Base-by-base conservation (phyloP, 1,284 basidiomycete species). In the Cryptococcus amylolentus region DNA sequence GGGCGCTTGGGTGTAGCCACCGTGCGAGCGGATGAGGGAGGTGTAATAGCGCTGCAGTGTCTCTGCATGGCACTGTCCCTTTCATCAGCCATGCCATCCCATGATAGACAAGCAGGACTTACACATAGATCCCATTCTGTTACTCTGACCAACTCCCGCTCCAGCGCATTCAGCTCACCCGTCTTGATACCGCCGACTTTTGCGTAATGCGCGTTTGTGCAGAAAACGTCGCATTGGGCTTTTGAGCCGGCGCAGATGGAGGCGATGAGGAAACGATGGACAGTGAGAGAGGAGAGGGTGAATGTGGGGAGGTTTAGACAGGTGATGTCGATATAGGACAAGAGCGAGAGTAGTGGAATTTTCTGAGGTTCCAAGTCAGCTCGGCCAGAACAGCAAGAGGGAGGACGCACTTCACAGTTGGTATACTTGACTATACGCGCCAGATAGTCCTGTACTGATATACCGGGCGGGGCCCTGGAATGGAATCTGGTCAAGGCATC, bases 281-380 rank as follows among this genome's bases (percentile, higher is more conserved):
- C 92, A 35, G 94, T 97, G 70, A 95, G 84, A 37, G 91, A 95
- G 43, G 90, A 89, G 64, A 98, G 84, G 40, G 89, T 94, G 79
- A 95, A 95, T 49, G 56, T 55, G 28, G 55, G 88, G 65, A 86
- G 84, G 63, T 89, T 85, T 53, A 87, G 82, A 78, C 91, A 94
- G 65, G 94, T 91, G 77, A 91, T 88, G 80, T 96, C 93, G 79
- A 96, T 93, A 79, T 96, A 96, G 76, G 90, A 87, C 58, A 96
- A 83, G 40, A 88, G 87, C 72, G 94, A 88, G 63, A 97, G 79
- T 39, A 96, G 84, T 63, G 89, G 92, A 57, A 88, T 85, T 80
- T 88, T 89, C 89, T 94, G 26, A 18, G 7, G 31, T 6, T 26
- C 9, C 13, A 40, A 23, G 10, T 50, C 20, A 16, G 27, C 20